phyloP scores from a whole-genome alignment of 2,329 filamentous ascomycete genomes.

The Pestalotiopsis sp. region DNA sequence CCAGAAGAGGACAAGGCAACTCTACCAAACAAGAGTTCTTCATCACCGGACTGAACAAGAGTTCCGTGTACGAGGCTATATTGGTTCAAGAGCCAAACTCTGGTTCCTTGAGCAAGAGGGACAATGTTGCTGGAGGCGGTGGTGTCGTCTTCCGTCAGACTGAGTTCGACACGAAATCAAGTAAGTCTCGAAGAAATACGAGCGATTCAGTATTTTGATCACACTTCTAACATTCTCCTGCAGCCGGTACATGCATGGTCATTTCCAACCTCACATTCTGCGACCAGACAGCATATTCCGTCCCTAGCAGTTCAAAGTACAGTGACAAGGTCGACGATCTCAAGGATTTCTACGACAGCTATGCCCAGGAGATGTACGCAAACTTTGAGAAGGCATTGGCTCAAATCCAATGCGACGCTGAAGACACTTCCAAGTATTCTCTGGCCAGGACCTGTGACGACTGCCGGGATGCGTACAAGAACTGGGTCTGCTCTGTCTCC shows the following conservation, averaged over 20 bases:
- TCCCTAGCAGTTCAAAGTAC: slow-evolving; percentile 75
- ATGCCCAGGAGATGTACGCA: slow-evolving; percentile 69
- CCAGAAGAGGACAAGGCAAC: slow-evolving; percentile 65
- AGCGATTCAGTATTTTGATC: not conserved
- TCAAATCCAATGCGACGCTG: slow-evolving; percentile 84
- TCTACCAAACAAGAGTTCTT: slow-evolving; percentile 89
- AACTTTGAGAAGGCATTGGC: slow-evolving; percentile 82
- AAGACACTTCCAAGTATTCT: slow-evolving; percentile 75
- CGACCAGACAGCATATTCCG: slow-evolving; percentile 85
- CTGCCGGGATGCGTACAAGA: slow-evolving; percentile 82
- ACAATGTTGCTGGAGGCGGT: slow-evolving; percentile 68
- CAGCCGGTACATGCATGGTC: slow-evolving; percentile 65
- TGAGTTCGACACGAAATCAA: slow-evolving; percentile 76
- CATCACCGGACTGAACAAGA: slow-evolving; percentile 73
- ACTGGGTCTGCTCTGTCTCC: slow-evolving; percentile 91
- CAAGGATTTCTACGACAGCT: slow-evolving; percentile 75
- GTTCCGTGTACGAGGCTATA: slow-evolving; percentile 72
- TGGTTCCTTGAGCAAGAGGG: slow-evolving; percentile 45
- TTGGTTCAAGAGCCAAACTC: slow-evolving; percentile 60
- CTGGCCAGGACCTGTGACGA: slow-evolving; percentile 76
- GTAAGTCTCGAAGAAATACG: slow-evolving; percentile 52
- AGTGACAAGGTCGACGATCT: slow-evolving; percentile 57
- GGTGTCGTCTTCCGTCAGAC: slow-evolving; percentile 74
- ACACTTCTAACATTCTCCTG: not conserved
- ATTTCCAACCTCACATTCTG: slow-evolving; percentile 90